phyloP scores from a whole-genome alignment of 176 grass and related monocot genomes.

The Musa acuminata region DNA sequence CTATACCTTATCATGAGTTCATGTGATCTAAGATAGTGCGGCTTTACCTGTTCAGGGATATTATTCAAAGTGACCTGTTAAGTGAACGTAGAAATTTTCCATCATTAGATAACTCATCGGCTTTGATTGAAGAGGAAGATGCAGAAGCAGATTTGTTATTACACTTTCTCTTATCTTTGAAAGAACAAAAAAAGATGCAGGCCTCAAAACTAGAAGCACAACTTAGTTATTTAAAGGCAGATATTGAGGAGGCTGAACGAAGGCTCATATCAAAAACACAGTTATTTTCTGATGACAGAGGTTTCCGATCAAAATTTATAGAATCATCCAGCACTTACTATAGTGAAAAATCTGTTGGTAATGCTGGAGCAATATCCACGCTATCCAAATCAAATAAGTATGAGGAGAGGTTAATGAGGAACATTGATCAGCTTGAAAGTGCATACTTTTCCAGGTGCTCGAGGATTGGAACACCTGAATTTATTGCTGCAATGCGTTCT shows the following conservation, averaged over 20 bases:
- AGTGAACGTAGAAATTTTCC: constrained; percentile 49
- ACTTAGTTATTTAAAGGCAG: constrained; percentile 50
- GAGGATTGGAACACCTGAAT: constrained; percentile 31
- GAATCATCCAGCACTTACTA: constrained; percentile 13
- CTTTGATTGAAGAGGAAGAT: constrained; percentile 56
- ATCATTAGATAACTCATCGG: constrained; percentile 42
- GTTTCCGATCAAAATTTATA: constrained; percentile 20
- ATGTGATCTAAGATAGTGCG: constrained; percentile 13
- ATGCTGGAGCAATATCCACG: constrained; percentile 33
- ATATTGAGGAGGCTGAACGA: constrained; percentile 61
- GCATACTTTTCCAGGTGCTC: constrained; percentile 86
- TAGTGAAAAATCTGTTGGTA: constrained; percentile 12
- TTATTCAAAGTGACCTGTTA: constrained; percentile 66
- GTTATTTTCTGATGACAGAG: constrained; percentile 26
- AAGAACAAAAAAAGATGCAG: constrained; percentile 71
- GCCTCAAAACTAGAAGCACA: constrained; percentile 49
- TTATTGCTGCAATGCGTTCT: constrained; percentile 34
- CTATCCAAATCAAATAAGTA: constrained; percentile 41
- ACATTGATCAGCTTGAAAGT: constrained; percentile 68
- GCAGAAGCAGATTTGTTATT: constrained; percentile 50
- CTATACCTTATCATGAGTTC: neutral
- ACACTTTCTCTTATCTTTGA: constrained; percentile 62
- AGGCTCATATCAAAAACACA: constrained; percentile 31
- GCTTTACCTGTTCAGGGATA: constrained; percentile 55
- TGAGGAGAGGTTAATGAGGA: constrained; percentile 63